Evolutionary conservation across 1,139 yeast species (phyloP).

Genomic region (Protomyces gravidus): DNA sequence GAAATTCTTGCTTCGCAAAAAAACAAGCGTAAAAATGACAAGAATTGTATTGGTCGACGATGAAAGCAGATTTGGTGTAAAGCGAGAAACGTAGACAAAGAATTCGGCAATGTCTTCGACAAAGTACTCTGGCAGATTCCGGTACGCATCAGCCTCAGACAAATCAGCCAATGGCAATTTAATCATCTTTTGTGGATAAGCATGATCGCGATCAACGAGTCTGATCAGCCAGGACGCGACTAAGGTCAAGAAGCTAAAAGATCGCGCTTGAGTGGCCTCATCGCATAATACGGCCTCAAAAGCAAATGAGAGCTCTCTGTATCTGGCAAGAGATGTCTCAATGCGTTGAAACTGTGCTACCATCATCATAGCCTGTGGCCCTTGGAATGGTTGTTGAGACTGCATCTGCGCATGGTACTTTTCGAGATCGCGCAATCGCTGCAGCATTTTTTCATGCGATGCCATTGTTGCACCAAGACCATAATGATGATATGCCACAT

Average conservation of each 20-base stretch:
- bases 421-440: slow-evolving; percentile 51
- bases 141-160: slow-evolving; percentile 49
- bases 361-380: slow-evolving; percentile 36
- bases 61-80: slow-evolving; percentile 41
- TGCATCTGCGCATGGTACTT: slow-evolving; percentile 50
- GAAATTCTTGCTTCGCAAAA: slow-evolving; percentile 78
- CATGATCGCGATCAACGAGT: slow-evolving; percentile 65
- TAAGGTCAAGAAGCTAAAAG: slow-evolving; percentile 74
- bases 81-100: slow-evolving; percentile 58
- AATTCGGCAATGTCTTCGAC: slow-evolving; percentile 80
- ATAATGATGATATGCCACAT: slow-evolving; percentile 75
- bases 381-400: slow-evolving; percentile 37
- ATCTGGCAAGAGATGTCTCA: slow-evolving; percentile 44
- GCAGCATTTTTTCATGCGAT: slow-evolving; percentile 54
- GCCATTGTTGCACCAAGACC: slow-evolving; percentile 78
- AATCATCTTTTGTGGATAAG: slow-evolving; percentile 55
- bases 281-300: slow-evolving; percentile 58
- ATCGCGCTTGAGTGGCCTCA: slow-evolving; percentile 55
- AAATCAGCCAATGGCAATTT: slow-evolving; percentile 57
- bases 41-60: slow-evolving; percentile 40
- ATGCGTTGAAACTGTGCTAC: slow-evolving; percentile 44
- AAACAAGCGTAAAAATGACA: slow-evolving; percentile 66
- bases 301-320: slow-evolving; percentile 51
- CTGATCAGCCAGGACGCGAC: slow-evolving; percentile 66
- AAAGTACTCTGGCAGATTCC: slow-evolving; percentile 77